A percentile compares a stretch with the other conserved stretches of the same genome.
These are phyloP conservation scores for Alternaria alternata DNA, from an alignment of 2,329 filamentous ascomycete species.

Conservation along the genomic window DNA sequence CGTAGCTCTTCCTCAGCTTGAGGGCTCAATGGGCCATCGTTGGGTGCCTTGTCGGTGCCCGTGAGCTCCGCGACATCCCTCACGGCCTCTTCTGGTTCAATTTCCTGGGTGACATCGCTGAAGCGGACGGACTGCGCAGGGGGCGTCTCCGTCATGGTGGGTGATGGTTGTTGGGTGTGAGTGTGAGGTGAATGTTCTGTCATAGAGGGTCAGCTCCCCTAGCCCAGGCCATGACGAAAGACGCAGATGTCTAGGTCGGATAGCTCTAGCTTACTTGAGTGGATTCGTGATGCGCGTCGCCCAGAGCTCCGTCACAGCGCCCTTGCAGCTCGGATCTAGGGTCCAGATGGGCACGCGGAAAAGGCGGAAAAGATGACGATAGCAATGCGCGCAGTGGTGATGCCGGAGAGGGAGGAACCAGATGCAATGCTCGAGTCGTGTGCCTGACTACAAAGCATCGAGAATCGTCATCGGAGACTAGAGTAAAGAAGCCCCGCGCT, in stretches of 20 bases:
- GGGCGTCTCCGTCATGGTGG: slow-evolving; percentile 39
- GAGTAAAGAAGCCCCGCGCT: slow-evolving; percentile 22
- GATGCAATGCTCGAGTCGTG: slow-evolving; percentile 16
- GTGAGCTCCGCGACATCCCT: slow-evolving; percentile 45
- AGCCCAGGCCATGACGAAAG: slow-evolving; percentile 31
- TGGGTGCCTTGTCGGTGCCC: slow-evolving; percentile 25
- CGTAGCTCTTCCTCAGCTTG: slow-evolving; percentile 70
- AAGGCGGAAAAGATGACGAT: slow-evolving; percentile 9
- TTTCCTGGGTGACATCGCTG: slow-evolving; percentile 51
- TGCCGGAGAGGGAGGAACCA: neutral
- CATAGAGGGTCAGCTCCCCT: slow-evolving; percentile 19
- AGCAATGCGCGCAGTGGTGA: slow-evolving; percentile 12
- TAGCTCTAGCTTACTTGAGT: slow-evolving; percentile 30
- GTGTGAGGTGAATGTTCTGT: slow-evolving; percentile 11
- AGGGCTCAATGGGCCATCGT: slow-evolving; percentile 46
- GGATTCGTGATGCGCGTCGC: slow-evolving; percentile 20
- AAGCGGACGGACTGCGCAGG: slow-evolving; percentile 49
- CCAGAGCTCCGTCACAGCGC: slow-evolving; percentile 18
- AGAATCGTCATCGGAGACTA: slow-evolving; percentile 31
- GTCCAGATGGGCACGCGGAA: slow-evolving; percentile 19
- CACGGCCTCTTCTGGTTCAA: slow-evolving; percentile 45
- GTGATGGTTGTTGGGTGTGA: slow-evolving; percentile 7
- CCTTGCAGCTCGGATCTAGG: slow-evolving; percentile 11
- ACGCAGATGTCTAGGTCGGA: slow-evolving; percentile 24
- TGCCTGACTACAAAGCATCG: slow-evolving; percentile 20